Conservation (phyloP, 2,329 filamentous ascomycete genomes). For the Plectosphaerella sp. region DNA sequence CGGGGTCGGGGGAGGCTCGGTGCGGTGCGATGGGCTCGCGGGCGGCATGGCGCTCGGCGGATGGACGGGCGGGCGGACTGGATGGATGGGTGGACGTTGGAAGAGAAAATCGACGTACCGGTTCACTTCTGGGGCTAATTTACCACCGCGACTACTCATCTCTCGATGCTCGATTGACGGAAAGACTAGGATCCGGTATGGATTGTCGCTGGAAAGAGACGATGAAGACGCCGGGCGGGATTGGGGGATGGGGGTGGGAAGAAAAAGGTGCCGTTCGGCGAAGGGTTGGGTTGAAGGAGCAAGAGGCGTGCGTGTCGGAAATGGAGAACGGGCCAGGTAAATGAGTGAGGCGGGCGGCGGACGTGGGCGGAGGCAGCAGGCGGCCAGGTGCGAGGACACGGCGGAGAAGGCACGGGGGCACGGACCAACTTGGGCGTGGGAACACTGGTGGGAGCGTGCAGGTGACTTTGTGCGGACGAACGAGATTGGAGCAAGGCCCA, state of each 20-base stretch:
- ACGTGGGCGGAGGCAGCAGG: conserved; percentile 8
- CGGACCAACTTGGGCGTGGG: background rate
- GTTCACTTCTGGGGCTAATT: conserved; percentile 99
- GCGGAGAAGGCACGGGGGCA: background rate
- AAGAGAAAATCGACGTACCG: conserved; percentile 55
- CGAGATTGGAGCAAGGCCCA: background rate
- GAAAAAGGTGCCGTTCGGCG: background rate
- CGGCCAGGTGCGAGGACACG: background rate
- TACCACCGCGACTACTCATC: conserved; percentile 96
- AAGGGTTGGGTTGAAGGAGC: conserved; percentile 7
- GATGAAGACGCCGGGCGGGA: conserved; percentile 16
- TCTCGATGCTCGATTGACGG: conserved; percentile 49
- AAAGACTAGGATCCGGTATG: conserved; percentile 1
- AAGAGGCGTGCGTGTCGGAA: conserved; percentile 8
- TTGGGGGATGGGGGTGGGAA: conserved; percentile 11
- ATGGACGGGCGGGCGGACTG: conserved; percentile 1
- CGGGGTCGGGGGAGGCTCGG: conserved; percentile 4
- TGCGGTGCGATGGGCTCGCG: conserved; percentile 5
- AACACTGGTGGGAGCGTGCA: background rate
- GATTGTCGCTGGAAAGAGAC: conserved; percentile 18
- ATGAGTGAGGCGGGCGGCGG: conserved; percentile 13
- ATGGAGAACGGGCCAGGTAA: conserved; percentile 13
- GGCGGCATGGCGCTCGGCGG: conserved; percentile 4
- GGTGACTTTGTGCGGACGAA: background rate
- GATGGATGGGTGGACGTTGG: background rate